Conservation (phyloP, 768 basidiomycete species). For the Mycena galericulata region DNA sequence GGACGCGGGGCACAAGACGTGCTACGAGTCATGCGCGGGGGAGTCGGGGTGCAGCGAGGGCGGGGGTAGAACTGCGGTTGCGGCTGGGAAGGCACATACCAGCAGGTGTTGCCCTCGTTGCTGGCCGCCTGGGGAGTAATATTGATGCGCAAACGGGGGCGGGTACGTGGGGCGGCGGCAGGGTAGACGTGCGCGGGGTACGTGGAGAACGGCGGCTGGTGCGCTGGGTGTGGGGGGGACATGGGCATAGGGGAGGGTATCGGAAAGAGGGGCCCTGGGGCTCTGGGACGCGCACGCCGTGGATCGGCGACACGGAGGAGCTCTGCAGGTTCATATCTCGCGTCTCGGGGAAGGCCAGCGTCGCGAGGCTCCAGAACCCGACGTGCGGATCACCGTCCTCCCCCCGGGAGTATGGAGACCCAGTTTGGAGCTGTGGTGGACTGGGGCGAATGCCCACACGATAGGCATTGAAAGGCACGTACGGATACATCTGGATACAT, state of each 20-base stretch:
- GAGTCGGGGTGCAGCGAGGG: background rate
- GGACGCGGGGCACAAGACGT: background rate
- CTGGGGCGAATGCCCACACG: too few species aligned
- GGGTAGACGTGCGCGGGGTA: slow-evolving; percentile 33
- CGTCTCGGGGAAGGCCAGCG: slow-evolving; percentile 38
- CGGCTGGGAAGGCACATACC: slow-evolving; percentile 55
- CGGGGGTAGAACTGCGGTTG: background rate
- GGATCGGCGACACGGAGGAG: slow-evolving; percentile 35
- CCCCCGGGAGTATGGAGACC: slow-evolving; percentile 35
- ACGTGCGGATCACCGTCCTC: slow-evolving; percentile 36
- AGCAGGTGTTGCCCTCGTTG: slow-evolving; percentile 65
- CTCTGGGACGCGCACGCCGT: slow-evolving; percentile 38
- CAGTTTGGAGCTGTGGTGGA: slow-evolving; percentile 40
- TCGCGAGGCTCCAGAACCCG: slow-evolving; percentile 41
- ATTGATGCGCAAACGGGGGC: slow-evolving; percentile 48
- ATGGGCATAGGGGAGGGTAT: slow-evolving; percentile 49
- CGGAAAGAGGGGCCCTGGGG: slow-evolving; percentile 46
- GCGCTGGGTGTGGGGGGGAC: slow-evolving; percentile 39
- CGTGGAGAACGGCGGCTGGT: slow-evolving; percentile 48
- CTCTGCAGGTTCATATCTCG: slow-evolving; percentile 17
- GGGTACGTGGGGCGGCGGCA: slow-evolving; percentile 26
- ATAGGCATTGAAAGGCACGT: too few species aligned
- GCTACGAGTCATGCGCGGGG: background rate
- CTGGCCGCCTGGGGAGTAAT: slow-evolving; percentile 46
- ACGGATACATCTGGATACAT: slow-evolving; percentile 35